A percentile compares a stretch with the other conserved stretches of the same genome.
These are phyloP conservation scores for Hypoxylon sp. DNA, from an alignment of 2,329 filamentous ascomycete genomes.

Conservation along the genomic window DNA sequence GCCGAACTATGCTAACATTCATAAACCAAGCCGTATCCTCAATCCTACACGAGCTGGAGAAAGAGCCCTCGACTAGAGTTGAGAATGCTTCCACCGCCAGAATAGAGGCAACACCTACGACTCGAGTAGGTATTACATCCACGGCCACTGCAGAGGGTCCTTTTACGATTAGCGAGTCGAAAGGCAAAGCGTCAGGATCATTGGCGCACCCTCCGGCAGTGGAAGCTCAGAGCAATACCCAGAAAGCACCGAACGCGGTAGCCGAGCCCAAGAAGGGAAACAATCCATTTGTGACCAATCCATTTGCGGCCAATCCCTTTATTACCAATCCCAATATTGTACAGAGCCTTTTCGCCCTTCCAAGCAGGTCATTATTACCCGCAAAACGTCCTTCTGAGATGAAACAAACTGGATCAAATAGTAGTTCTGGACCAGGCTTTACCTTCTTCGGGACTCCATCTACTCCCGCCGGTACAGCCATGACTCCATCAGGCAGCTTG, in stretches of 20 bases:
- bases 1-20: slow-evolving; percentile 10
- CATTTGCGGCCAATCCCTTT: background rate
- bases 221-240: background rate
- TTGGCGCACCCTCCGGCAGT: background rate
- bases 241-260: background rate
- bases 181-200: background rate
- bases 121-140: background rate
- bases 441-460: background rate
- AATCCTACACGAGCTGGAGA: slow-evolving; percentile 8
- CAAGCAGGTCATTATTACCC: background rate
- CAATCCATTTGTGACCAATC: background rate
- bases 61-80: background rate
- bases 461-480: background rate
- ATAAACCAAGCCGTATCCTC: slow-evolving; percentile 7
- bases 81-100: background rate
- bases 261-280: background rate
- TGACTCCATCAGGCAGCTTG: background rate
- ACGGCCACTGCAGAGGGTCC: background rate
- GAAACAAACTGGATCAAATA: background rate
- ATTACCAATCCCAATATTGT: background rate
- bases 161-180: background rate
- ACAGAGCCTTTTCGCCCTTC: background rate
- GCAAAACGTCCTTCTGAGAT: background rate
- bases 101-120: background rate
- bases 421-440: background rate